Conservation (phyloP, 495 filamentous ascomycete genomes). For the Astrothelium macrocarpum region DNA sequence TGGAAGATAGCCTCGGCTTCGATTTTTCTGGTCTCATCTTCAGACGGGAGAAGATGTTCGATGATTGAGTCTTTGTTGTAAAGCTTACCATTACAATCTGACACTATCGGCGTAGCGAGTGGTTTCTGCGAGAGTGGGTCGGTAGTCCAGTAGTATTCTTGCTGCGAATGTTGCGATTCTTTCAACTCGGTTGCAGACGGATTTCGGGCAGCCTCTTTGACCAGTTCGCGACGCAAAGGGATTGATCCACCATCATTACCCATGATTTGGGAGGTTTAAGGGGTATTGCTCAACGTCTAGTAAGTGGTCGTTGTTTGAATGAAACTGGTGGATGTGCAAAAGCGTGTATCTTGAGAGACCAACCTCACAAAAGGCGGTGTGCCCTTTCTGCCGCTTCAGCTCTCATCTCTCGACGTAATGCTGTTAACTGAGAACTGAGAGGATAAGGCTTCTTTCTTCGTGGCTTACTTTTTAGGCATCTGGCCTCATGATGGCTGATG, state of each 20-base stretch:
- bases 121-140: constrained; percentile 76
- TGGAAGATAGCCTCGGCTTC: constrained; percentile 59
- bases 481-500: neutral
- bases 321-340: too few relatives aligned
- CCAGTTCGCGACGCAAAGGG: constrained; percentile 88
- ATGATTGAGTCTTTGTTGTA: constrained; percentile 94
- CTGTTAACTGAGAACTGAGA: too few relatives aligned
- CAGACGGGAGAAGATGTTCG: constrained; percentile 59
- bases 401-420: too few relatives aligned
- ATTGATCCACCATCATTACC: constrained; percentile 95
- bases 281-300: too few relatives aligned
- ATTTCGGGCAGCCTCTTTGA: constrained; percentile 72
- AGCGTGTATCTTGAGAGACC: too few relatives aligned
- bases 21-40: constrained; percentile 40
- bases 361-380: neutral
- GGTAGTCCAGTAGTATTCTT: constrained; percentile 73
- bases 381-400: neutral
- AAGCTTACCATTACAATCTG: constrained; percentile 72
- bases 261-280: constrained; percentile 47
- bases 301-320: too few relatives aligned
- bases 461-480: neutral
- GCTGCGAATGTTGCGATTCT: constrained; percentile 71
- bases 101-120: constrained; percentile 65
- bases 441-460: neutral
- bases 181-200: constrained; percentile 85